Evolutionary conservation across 1,284 basidiomycete species (phyloP).

Genomic region (Mycena sp.): DNA sequence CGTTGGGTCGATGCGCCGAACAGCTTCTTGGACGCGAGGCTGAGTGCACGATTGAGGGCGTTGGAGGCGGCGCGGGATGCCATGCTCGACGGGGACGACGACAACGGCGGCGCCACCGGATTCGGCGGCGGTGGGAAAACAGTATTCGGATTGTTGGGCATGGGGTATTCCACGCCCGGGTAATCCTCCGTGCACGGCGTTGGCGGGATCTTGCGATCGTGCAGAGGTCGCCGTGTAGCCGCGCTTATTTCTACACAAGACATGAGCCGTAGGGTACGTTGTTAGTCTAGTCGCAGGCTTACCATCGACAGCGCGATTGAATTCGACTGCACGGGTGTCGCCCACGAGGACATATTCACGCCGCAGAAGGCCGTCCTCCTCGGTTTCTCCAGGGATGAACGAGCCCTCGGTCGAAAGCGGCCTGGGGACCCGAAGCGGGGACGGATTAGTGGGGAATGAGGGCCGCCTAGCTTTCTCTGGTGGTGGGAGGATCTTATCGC

Average conservation of each 20-base stretch:
- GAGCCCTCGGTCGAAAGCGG: slow-evolving; percentile 70
- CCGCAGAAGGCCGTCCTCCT: slow-evolving; percentile 78
- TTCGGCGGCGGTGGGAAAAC: slow-evolving; percentile 77
- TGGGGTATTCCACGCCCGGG: slow-evolving; percentile 38
- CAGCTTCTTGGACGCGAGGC: slow-evolving; percentile 89
- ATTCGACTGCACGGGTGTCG: slow-evolving; percentile 78
- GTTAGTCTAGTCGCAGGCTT: slow-evolving; percentile 29
- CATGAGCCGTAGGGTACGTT: no score
- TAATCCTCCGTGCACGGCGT: slow-evolving; percentile 57
- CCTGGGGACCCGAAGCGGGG: slow-evolving; percentile 30
- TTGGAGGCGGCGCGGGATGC: slow-evolving; percentile 71
- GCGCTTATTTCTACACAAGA: slow-evolving; percentile 66
- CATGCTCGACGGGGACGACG: slow-evolving; percentile 70
- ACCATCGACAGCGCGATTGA: slow-evolving; percentile 83
- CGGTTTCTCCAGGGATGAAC: slow-evolving; percentile 81
- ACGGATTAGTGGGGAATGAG: slow-evolving; percentile 25
- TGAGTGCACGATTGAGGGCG: slow-evolving; percentile 87
- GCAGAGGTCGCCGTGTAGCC: slow-evolving; percentile 64
- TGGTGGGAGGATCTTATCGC: slow-evolving; percentile 25
- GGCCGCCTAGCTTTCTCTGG: slow-evolving; percentile 27
- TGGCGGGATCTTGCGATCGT: slow-evolving; percentile 58
- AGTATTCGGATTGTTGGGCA: slow-evolving; percentile 45
- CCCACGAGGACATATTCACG: slow-evolving; percentile 84
- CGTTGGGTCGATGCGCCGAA: slow-evolving; percentile 69
- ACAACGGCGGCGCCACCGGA: slow-evolving; percentile 57